These are phyloP conservation scores for Apiospora aurea DNA, from an alignment of 2,329 filamentous ascomycete genomes.

Conservation along the genomic window DNA sequence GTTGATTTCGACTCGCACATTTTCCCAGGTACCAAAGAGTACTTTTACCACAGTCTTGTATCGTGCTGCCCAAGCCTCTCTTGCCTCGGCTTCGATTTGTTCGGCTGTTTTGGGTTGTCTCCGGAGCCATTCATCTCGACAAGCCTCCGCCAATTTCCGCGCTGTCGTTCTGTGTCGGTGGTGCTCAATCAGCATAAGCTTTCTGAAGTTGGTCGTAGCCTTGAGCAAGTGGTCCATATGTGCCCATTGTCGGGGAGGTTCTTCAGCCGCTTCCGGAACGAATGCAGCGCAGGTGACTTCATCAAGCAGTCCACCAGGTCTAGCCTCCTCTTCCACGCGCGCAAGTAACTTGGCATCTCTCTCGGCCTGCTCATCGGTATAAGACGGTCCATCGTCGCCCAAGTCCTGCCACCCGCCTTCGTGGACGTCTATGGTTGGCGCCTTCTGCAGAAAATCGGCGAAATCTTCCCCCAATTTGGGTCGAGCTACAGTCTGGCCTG, in stretches of 20 bases:
- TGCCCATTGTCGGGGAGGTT: slow-evolving; percentile 82
- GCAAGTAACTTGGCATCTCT: slow-evolving; percentile 75
- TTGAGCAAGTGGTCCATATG: slow-evolving; percentile 85
- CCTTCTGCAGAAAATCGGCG: slow-evolving; percentile 63
- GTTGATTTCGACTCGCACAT: slow-evolving; percentile 68
- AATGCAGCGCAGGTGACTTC: slow-evolving; percentile 74
- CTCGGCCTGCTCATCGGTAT: slow-evolving; percentile 67
- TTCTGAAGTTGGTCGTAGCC: slow-evolving; percentile 81
- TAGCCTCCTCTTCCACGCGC: slow-evolving; percentile 74
- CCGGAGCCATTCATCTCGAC: slow-evolving; percentile 76
- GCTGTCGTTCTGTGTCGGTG: slow-evolving; percentile 78
- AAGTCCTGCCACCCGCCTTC: slow-evolving; percentile 62
- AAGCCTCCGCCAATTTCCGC: slow-evolving; percentile 80
- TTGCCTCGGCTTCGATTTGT: slow-evolving; percentile 81
- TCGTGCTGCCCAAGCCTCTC: slow-evolving; percentile 68
- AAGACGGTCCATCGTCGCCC: slow-evolving; percentile 62
- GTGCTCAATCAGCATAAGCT: slow-evolving; percentile 80
- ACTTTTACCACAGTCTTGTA: slow-evolving; percentile 75
- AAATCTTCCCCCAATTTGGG: slow-evolving; percentile 62
- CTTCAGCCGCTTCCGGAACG: slow-evolving; percentile 73
- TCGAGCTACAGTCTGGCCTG: slow-evolving; percentile 44
- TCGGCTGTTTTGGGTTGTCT: slow-evolving; percentile 79
- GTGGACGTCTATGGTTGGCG: slow-evolving; percentile 59
- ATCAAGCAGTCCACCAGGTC: slow-evolving; percentile 79
- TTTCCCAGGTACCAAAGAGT: slow-evolving; percentile 67